Percentiles rank a stretch among this genome's conserved stretches.
phyloP scores from a whole-genome alignment of 306 rosid species.

The Cicer cuneatum region DNA sequence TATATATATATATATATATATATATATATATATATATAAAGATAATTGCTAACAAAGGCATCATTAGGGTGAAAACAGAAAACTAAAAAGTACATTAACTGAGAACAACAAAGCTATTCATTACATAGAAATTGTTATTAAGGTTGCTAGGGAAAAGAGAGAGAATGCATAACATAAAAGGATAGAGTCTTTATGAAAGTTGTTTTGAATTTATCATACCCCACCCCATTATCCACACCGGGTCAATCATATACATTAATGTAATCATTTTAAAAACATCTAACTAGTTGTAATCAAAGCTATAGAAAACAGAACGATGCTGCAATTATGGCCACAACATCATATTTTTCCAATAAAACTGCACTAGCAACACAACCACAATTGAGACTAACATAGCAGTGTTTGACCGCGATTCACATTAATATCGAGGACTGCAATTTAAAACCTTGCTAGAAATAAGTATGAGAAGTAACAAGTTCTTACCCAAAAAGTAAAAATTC shows the following conservation, averaged over 20 bases:
- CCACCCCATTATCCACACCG: background rate
- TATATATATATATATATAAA: background rate
- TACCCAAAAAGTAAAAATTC: slow-evolving; percentile 66
- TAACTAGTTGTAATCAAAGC: background rate
- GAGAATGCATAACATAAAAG: background rate
- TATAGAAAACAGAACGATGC: too few relatives aligned
- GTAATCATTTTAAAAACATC: background rate
- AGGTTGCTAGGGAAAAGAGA: background rate
- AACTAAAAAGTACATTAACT: background rate
- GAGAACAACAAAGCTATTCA: slow-evolving; percentile 13
- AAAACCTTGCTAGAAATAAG: background rate
- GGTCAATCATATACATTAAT: background rate
- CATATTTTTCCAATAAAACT: background rate
- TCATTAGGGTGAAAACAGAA: background rate
- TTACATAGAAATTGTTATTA: background rate
- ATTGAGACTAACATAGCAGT: background rate
- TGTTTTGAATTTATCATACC: background rate
- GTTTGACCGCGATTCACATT: background rate
- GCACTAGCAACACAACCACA: background rate
- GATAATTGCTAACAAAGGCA: background rate
- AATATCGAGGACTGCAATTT: background rate
- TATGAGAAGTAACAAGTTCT: slow-evolving; percentile 37
- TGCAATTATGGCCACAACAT: background rate
- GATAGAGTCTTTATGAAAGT: background rate
- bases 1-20: background rate